These are phyloP conservation scores for Phylloporus scabripes DNA, from an alignment of 768 basidiomycete species.

Conservation along the genomic window DNA sequence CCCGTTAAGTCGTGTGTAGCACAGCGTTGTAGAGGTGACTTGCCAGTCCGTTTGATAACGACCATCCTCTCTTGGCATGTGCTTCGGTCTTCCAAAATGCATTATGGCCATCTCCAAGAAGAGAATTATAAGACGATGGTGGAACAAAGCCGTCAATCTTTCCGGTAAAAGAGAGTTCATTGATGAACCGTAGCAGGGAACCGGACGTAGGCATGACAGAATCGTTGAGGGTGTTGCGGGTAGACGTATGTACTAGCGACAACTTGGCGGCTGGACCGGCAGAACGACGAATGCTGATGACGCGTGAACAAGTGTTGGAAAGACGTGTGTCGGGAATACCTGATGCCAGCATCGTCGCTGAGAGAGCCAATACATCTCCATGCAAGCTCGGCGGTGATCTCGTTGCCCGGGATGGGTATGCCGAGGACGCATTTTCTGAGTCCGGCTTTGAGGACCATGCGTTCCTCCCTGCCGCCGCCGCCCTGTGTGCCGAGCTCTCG, in stretches of 20 bases:
- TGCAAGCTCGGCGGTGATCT: conserved; percentile 80
- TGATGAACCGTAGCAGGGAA: conserved; percentile 16
- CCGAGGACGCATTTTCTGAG: conserved; percentile 17
- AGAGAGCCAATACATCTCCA: conserved; percentile 71
- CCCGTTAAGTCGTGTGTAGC: not conserved
- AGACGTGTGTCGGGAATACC: conserved; percentile 37
- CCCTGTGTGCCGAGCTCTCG: conserved; percentile 53
- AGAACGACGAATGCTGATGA: conserved; percentile 68
- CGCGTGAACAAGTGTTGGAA: conserved; percentile 1
- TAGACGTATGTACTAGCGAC: conserved; percentile 71
- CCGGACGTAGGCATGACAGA: conserved; percentile 25
- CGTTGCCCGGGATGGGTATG: conserved; percentile 41
- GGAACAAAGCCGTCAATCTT: conserved; percentile 19
- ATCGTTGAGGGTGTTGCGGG: conserved; percentile 44
- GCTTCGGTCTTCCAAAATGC: conserved; percentile 27
- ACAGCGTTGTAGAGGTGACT: conserved; percentile 2
- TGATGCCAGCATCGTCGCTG: conserved; percentile 71
- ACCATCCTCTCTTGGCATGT: conserved; percentile 21
- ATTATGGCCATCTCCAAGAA: conserved; percentile 20
- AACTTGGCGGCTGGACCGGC: conserved; percentile 83
- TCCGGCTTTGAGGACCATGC: conserved; percentile 71
- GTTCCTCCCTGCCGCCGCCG: conserved; percentile 24
- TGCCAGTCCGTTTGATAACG: conserved; percentile 17
- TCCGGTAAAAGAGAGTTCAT: conserved; percentile 18
- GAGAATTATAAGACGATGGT: not conserved